Conservation (phyloP, 495 filamentous ascomycete species). For the Hyaloscypha finlandica region DNA sequence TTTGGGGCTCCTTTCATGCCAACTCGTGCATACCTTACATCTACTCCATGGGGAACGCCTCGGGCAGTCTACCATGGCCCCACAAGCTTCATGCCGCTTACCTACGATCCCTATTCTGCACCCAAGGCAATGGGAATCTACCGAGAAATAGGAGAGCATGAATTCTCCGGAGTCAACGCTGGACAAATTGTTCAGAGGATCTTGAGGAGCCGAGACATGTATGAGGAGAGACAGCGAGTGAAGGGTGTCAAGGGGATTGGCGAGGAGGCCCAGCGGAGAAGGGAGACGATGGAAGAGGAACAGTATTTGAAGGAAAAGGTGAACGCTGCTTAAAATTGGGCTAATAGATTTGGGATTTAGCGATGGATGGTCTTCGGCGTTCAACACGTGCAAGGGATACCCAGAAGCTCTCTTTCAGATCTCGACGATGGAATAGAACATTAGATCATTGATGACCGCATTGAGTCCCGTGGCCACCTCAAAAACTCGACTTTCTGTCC, state of each 20-base stretch:
- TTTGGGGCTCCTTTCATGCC: constrained; percentile 89
- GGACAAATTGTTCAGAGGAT: constrained; percentile 90
- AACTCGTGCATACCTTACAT: constrained; percentile 69
- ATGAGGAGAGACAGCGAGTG: constrained; percentile 84
- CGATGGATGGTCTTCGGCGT: constrained; percentile 18
- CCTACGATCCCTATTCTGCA: constrained; percentile 81
- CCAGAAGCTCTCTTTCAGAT: background rate
- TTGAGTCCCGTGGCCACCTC: too few species aligned
- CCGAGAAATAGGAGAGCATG: constrained; percentile 68
- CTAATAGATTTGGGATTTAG: background rate
- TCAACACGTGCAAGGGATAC: constrained; percentile 23
- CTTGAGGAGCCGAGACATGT: constrained; percentile 76
- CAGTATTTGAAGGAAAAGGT: constrained; percentile 43
- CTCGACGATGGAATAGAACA: background rate
- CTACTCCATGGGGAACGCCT: constrained; percentile 73
- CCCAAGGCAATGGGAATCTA: constrained; percentile 81
- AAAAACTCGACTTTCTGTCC: too few species aligned
- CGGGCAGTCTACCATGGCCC: constrained; percentile 92
- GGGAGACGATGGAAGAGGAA: constrained; percentile 58
- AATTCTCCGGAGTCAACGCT: constrained; percentile 86
- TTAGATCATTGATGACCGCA: too few species aligned
- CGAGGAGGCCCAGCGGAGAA: constrained; percentile 59
- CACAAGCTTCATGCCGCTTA: constrained; percentile 85
- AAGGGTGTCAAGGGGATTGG: constrained; percentile 81
- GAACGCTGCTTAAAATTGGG: constrained; percentile 5